phyloP scores from a whole-genome alignment of 805 yeast genomes.

The Schwanniomyces sp. region DNA sequence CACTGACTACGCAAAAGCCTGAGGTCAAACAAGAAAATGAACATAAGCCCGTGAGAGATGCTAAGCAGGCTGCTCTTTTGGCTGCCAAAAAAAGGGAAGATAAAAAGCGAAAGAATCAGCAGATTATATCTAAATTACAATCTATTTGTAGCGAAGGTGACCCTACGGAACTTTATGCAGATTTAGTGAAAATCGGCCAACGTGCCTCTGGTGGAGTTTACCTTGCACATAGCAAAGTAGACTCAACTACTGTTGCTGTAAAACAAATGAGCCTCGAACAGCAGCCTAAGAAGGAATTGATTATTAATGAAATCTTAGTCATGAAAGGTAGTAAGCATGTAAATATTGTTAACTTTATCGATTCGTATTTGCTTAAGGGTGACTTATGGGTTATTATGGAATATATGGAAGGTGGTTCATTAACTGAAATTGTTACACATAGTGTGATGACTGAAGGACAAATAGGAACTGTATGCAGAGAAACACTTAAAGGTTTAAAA shows the following conservation, averaged over 20 bases:
- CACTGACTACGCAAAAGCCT: constrained; percentile 9
- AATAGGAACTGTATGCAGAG: constrained; percentile 92
- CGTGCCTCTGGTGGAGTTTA: constrained; percentile 98
- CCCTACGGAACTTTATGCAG: constrained; percentile 68
- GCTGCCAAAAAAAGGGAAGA: constrained; percentile 76
- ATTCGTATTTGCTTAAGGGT: constrained; percentile 73
- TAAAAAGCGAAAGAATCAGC: constrained; percentile 68
- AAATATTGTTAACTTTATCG: constrained; percentile 92
- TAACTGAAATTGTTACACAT: constrained; percentile 93
- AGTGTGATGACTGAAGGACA: constrained; percentile 89
- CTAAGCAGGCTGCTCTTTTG: constrained; percentile 53
- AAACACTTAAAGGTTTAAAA: constrained; percentile 80
- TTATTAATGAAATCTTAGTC: constrained; percentile 91
- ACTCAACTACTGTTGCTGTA: constrained; percentile 74
- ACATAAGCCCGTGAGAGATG: constrained; percentile 43
- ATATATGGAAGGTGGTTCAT: constrained; percentile 97
- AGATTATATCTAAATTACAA: constrained; percentile 66
- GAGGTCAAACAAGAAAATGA: constrained; percentile 18
- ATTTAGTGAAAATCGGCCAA: constrained; percentile 86
- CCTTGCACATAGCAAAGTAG: constrained; percentile 68
- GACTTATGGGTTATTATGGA: constrained; percentile 98
- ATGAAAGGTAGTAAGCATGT: constrained; percentile 90
- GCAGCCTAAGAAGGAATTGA: constrained; percentile 94
- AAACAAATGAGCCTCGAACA: constrained; percentile 94
- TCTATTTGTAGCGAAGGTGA: constrained; percentile 84